A percentile compares a stretch with the other conserved stretches of the same genome.
phyloP scores from a whole-genome alignment of 2,329 filamentous ascomycete genomes.

The Aureobasidium sp. region DNA sequence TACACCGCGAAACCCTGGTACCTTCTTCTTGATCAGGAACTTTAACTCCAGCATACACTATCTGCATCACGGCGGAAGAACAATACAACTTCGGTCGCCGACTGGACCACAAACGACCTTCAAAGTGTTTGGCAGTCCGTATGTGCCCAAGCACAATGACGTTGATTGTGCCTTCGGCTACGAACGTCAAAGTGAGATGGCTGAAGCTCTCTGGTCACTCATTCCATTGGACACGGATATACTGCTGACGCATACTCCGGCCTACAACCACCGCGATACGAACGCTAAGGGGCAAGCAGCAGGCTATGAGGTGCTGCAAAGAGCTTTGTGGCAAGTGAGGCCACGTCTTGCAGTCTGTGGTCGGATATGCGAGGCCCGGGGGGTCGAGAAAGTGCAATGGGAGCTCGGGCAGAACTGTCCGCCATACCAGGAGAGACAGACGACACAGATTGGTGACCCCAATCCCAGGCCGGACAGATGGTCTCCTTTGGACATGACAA shows the following conservation, averaged over 20 bases:
- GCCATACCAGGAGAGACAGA: constrained; percentile 33
- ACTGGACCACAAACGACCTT: constrained; percentile 54
- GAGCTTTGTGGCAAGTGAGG: constrained; percentile 53
- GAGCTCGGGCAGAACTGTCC: constrained; percentile 17
- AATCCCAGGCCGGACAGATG: constrained; percentile 28
- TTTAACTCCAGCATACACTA: constrained; percentile 48
- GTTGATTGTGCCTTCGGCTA: constrained; percentile 65
- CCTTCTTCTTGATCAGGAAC: not conserved
- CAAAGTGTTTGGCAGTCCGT: constrained; percentile 65
- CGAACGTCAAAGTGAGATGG: constrained; percentile 28
- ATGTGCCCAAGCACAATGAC: constrained; percentile 45
- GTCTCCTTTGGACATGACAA: not conserved
- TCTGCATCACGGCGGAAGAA: constrained; percentile 52
- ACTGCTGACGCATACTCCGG: constrained; percentile 64
- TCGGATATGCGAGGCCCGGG: constrained; percentile 64
- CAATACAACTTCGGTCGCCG: constrained; percentile 48
- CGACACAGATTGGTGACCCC: constrained; percentile 51
- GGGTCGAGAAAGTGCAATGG: constrained; percentile 59
- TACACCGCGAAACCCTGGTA: not conserved
- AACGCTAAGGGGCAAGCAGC: constrained; percentile 33
- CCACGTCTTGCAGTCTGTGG: constrained; percentile 63
- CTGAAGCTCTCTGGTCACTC: constrained; percentile 48
- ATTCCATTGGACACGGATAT: constrained; percentile 59
- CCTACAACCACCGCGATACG: constrained; percentile 52
- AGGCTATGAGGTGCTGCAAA: constrained; percentile 56